Base-by-base conservation (phyloP, 164 flowering plant species). In the Protea cynaroides region DNA sequence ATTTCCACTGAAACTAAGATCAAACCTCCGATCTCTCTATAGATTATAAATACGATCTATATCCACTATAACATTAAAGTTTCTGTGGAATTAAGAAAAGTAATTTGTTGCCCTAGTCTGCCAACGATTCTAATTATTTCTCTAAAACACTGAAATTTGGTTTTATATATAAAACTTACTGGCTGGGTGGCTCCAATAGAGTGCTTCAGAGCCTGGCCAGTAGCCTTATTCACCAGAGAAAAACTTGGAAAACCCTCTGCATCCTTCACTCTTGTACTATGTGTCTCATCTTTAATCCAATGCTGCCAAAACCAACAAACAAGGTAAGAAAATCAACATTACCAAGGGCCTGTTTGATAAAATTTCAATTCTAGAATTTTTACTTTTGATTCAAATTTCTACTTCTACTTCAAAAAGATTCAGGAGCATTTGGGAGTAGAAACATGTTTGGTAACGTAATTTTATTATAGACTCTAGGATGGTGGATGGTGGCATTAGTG, bases 231-330 rank as follows among this genome's bases (percentile, higher is more conserved):
- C 19, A 87, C 76, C 64, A 87, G 69, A 59, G 92, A 73, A 77
- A 90, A 90, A 65, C 78, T 64, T 10, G 90, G 92, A 34, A 64
- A 84, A 0, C 88, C 87, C 56, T 86, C 86, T 71, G 77, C 79
- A 68, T 90, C 92, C 78, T 82, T 87, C 75, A 87, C 90, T 57
- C 72, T 86, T 0, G 82, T 81, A 64, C 90, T 81, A 74, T 69
- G 82, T 68, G 76, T 90, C 77, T 86, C 88, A 70, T 90, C 96
- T 68, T 87, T 90, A 65, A 74, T 71, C 96, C 92, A 90, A 61
- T 86, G 86, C 90, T 87, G 73, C 68, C 75, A 68, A 23, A 64
- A 36, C 15, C 38, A 18, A 29, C 21, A 47, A 64, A 7, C 21
- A 19, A 60, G 57, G 6, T 14, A 34, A 29, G 7, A 37, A 58